Evolutionary conservation across 495 filamentous ascomycete species (phyloP), one percentile per base, ranked within the genome.

Genomic region (Tuber umbilicatum): DNA sequence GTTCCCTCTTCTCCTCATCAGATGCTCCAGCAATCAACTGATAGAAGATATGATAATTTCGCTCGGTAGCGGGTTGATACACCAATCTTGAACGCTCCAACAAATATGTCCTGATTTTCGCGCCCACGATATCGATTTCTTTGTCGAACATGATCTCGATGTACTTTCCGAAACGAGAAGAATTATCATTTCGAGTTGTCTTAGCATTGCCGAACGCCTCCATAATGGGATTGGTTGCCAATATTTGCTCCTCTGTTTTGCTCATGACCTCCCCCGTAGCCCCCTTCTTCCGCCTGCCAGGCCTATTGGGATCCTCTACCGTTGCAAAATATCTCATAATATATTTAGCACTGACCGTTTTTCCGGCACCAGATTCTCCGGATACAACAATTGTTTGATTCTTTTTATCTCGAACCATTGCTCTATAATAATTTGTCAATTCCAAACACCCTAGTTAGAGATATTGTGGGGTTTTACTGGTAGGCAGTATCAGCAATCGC

Each of bases 271-370:
- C 96, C 43, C 81, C 81, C 5, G 71, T 37, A 47, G 89, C 87
- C 77, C 92, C 89, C 80, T 91, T 92, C 83, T 90, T 94, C 82
- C 92, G 90, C 79, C 90, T 91, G 41, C 92, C 90, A 31, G 94
- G 92, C 81, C 92, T 91, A 76, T 95, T 94, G 67, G 96, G 93
- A 2, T 94, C 91, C 85, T 98, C 94, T 85, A 97, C 89, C 45
- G 96, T 99, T 74, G 95, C 96, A 84, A 99, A 99, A 85, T 99
- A 99, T 81, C 95, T 87, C 95, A 99, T 99, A 82, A 99, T 98
- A 83, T 99, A 99, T 84, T 99, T 99, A 55, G 95, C 95, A 84
- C 96, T 98, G 82, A 99, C 95, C 0, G 95, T 99, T 85, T 99
- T 99, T 73, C 95, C 95, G 74, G 95, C 95, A 86, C 95, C 95